Base-by-base conservation (phyloP, 1,284 basidiomycete genomes). In the Prillingera fragicola region DNA sequence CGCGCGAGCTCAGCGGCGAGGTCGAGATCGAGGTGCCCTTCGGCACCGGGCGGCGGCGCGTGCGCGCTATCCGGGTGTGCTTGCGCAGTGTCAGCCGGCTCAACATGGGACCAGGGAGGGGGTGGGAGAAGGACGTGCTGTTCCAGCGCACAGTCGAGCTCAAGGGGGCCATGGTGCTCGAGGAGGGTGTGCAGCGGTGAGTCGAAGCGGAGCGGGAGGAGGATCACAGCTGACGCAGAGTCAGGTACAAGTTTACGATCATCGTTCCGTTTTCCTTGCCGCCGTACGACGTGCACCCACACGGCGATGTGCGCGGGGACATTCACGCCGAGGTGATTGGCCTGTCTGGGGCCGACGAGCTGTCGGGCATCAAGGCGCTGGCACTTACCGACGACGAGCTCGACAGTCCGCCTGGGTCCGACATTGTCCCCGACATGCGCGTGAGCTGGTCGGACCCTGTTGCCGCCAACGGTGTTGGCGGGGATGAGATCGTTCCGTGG, bases 51-150 rank as follows among this genome's bases (percentile, higher is more conserved):
- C 34, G 48, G 21, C 26, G 42, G 14, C 37, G 57, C 23, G 61
- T 59, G 32, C 60, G 59, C 29, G 45, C 56, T 2, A 60, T 69
- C 37, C 44, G 57, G 31, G 54, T 69, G 9, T 57, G 47, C 3
- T 34, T 62, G 2, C 41, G 50, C 28, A 54, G 52, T 10, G 36
- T 48, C 15, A 41, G 38, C 12, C 43, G 45, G 12, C 44, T 63
- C 8, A 41, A 56, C 37, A 62, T 63, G 53, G 57, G 57, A 7
- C 26, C 26, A 5, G 42, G 41, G 17, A 36, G 55, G 26, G 53
- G 52, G 8, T 50, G 50, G 49, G 61, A 63, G 33, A 52, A 57
- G 43, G 59, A 62, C 49, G 41, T 48, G 14, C 35, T 63, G 8
- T 60, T 56, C 24, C 48, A 56, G 41, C 44, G 54, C n/a, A 49